These are phyloP conservation scores for Quercus rubra DNA, from an alignment of 306 rosid species.

Conservation along the genomic window DNA sequence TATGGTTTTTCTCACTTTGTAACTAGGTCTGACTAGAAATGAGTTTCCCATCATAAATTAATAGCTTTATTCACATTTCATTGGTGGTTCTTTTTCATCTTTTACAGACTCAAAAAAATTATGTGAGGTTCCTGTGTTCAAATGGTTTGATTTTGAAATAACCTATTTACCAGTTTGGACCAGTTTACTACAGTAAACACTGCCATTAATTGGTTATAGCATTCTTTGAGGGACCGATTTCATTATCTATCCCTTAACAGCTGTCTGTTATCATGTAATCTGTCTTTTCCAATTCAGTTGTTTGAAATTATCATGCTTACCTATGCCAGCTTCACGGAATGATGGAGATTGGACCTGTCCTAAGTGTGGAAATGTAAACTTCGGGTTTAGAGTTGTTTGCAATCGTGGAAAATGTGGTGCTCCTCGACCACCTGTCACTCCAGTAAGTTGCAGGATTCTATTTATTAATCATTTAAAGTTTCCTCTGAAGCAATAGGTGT, in stretches of 20 bases:
- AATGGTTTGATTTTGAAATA: not conserved
- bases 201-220: not conserved
- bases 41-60: not conserved
- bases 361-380: constrained; percentile 48
- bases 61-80: not conserved
- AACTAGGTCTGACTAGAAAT: not conserved
- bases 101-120: not conserved
- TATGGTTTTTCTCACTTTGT: not conserved
- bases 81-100: not conserved
- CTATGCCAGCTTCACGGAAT: constrained; percentile 26
- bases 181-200: not conserved
- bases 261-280: constrained; percentile 14
- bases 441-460: constrained; percentile 22
- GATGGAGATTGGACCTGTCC: constrained; percentile 58
- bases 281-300: not conserved
- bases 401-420: constrained; percentile 40
- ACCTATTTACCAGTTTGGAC: not conserved
- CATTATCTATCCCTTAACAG: not conserved
- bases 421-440: constrained; percentile 35
- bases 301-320: not conserved
- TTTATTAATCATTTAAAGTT: constrained; percentile 2
- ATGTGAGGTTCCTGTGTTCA: not conserved
- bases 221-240: not conserved
- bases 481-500: not conserved
- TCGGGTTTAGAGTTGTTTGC: constrained; percentile 47